Base-by-base conservation (phyloP, 2,329 filamentous ascomycete genomes). In the Cadophora malorum region DNA sequence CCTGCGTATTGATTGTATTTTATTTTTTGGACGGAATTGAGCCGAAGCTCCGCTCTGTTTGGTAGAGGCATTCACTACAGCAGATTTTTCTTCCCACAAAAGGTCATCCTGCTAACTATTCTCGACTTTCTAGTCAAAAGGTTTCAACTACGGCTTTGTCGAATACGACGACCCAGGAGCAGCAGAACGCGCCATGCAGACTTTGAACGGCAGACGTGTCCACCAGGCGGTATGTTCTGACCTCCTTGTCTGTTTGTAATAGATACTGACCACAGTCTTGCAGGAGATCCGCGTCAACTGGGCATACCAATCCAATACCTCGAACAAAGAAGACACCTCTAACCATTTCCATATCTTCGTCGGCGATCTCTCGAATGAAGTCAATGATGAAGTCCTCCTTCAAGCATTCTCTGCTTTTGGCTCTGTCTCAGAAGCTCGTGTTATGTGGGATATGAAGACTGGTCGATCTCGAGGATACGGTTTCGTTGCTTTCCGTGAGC, bases 371-470 rank as follows among this genome's bases (percentile, higher is more conserved):
- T 97, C 94, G 75, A 99, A 99, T 78, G 96, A 99, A 80, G 96
- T 99, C 79, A 99, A 99, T 76, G 96, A 99, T 76, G 96, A 99
- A 78, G 89, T 97, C 63, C 86, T 99, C 25, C 85, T 91, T 19
- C 94, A 97, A 81, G 96, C 96, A 14, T 99, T 99, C 81, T 96
- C 93, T 59, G 93, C 93, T 55, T 99, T 98, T 79, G 96, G 96
- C 50, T 93, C 90, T 14, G 94, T 99, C 60, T 99, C 96, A 2
- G 96, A 99, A 81, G 96, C 96, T 69, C 94, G 96, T 76, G 96
- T 99, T 72, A 99, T 99, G 96, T 99, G 96, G 96, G 96, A 99
- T 80, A 99, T 99, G 96, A 99, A 99, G 87, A 99, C 96, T 45
- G 96, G 96, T 74, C 91, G 96, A 72, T 98, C 96, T 73, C 92